A percentile compares a stretch with the other conserved stretches of the same genome.
These are phyloP conservation scores for Closterium sp. DNA, from an alignment of 139 green algal species.

Conservation along the genomic window DNA sequence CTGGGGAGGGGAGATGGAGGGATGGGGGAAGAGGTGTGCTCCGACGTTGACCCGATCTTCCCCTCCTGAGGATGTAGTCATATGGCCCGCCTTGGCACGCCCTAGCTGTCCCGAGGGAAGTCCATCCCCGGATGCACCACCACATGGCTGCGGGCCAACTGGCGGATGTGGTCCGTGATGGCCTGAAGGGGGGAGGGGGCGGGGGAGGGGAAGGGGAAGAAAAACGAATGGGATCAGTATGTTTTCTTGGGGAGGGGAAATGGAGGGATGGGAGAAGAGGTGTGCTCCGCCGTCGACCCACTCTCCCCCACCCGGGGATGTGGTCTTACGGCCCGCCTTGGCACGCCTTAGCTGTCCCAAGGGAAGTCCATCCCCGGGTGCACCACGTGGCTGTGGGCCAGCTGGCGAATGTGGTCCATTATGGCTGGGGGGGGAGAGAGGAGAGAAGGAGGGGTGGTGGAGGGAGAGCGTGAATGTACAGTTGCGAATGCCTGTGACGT, in stretches of 20 bases:
- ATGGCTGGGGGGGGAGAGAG: conserved; percentile 48
- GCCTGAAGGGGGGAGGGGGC: conserved; percentile 7
- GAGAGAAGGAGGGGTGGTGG: not conserved
- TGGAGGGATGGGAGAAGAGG: not conserved
- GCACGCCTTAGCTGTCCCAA: conserved; percentile 17
- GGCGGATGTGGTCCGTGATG: conserved; percentile 66
- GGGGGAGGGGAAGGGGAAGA: not conserved
- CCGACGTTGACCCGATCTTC: conserved; percentile 11
- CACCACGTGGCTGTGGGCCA: conserved; percentile 77
- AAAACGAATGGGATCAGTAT: not conserved
- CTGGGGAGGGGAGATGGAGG: not conserved
- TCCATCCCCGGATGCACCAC: conserved; percentile 43
- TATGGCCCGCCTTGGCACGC: conserved; percentile 32
- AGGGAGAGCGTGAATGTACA: not conserved
- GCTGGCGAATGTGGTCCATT: conserved; percentile 62
- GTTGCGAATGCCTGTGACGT: too few species aligned
- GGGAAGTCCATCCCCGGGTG: conserved; percentile 41
- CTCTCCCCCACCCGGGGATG: conserved; percentile 73
- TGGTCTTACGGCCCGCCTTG: conserved; percentile 49
- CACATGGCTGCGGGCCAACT: conserved; percentile 77
- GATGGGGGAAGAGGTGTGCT: not conserved
- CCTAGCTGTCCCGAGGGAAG: conserved; percentile 29
- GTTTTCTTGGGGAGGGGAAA: not conserved
- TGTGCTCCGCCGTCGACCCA: conserved; percentile 20
- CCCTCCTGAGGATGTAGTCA: conserved; percentile 76